Percentiles rank a stretch among this genome's conserved stretches.
These are phyloP conservation scores for Exophiala viscosa DNA, from an alignment of 2,329 filamentous ascomycete genomes.

Conservation along the genomic window DNA sequence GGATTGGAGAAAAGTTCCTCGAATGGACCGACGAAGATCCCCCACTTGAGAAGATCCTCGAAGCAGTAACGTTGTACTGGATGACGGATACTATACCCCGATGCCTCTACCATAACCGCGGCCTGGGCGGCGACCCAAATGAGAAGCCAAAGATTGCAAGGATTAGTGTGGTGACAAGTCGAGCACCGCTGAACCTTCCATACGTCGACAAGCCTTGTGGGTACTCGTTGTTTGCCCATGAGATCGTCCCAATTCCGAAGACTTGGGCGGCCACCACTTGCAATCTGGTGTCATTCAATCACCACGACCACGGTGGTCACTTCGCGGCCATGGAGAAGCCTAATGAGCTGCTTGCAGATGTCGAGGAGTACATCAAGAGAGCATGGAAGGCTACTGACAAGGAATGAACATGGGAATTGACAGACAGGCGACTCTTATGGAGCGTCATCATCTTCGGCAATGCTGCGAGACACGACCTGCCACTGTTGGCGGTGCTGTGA, in stretches of 20 bases:
- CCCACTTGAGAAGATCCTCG: constrained; percentile 32
- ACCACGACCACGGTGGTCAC: constrained; percentile 6
- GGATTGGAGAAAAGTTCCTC: constrained; percentile 40
- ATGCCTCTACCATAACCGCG: constrained; percentile 33
- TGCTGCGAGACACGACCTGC: too few species aligned
- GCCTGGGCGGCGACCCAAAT: neutral
- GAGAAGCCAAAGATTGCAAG: constrained; percentile 19
- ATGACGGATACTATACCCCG: constrained; percentile 37
- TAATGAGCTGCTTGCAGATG: neutral
- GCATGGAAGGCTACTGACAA: neutral
- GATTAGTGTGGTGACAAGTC: neutral
- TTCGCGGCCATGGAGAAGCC: constrained; percentile 2
- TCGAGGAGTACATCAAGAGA: constrained; percentile 3
- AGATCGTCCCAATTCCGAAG: constrained; percentile 41
- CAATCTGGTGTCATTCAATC: constrained; percentile 18
- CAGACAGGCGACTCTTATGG: too few species aligned
- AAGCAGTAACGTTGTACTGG: constrained; percentile 37
- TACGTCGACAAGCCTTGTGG: constrained; percentile 46
- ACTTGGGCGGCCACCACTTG: constrained; percentile 21
- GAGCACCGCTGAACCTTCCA: constrained; percentile 27
- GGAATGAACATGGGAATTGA: too few species aligned
- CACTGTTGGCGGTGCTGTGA: too few species aligned
- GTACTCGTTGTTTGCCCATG: constrained; percentile 45
- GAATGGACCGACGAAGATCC: constrained; percentile 37
- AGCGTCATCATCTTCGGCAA: too few species aligned